These are phyloP conservation scores for Aspergillus avenaceus DNA, from an alignment of 495 filamentous ascomycete species.

Conservation along the genomic window DNA sequence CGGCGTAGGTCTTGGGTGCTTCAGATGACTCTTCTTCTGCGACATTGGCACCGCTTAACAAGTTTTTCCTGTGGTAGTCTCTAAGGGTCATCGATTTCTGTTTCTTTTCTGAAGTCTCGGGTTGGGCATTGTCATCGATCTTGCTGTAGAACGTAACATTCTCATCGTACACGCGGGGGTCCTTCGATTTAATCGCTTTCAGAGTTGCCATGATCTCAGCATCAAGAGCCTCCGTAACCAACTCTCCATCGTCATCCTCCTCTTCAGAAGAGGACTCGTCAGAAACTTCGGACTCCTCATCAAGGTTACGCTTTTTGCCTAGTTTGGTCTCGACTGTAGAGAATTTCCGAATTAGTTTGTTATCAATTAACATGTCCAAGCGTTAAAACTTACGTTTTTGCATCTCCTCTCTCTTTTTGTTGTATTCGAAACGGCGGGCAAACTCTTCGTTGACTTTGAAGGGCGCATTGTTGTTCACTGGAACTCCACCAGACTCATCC, in stretches of 20 bases:
- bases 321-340: conserved; percentile 80
- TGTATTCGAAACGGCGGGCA: conserved; percentile 86
- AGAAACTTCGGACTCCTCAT: conserved; percentile 45
- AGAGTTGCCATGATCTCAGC: conserved; percentile 81
- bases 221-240: conserved; percentile 78
- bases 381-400: conserved; percentile 71
- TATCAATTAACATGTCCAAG: no score
- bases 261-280: conserved; percentile 65
- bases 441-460: conserved; percentile 90
- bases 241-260: conserved; percentile 79
- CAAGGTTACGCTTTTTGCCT: conserved; percentile 48
- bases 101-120: conserved; percentile 44
- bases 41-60: conserved; percentile 58
- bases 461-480: conserved; percentile 25
- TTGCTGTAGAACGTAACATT: conserved; percentile 69
- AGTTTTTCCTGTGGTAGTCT: conserved; percentile 86
- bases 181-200: conserved; percentile 80
- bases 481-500: conserved; percentile 47
- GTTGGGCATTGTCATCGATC: conserved; percentile 45
- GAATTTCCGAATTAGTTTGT: conserved; percentile 9
- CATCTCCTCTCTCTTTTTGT: conserved; percentile 91
- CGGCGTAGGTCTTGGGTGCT: conserved; percentile 64
- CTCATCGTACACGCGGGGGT: conserved; percentile 84
- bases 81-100: conserved; percentile 82
- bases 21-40: conserved; percentile 47